phyloP scores from a whole-genome alignment of 495 filamentous ascomycete genomes.

The Beverwykella pulmonaria region DNA sequence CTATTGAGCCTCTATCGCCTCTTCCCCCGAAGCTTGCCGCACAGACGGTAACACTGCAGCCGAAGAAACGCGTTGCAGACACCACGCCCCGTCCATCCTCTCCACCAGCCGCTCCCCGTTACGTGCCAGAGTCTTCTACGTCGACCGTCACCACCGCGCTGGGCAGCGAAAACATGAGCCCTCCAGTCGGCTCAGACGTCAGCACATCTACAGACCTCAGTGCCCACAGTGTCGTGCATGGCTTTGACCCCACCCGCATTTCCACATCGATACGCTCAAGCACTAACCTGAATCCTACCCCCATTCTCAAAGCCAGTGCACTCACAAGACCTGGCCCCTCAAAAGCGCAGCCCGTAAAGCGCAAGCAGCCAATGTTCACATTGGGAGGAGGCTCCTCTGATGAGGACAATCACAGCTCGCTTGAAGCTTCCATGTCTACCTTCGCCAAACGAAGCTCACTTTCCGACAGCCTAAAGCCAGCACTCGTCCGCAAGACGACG shows the following conservation, averaged over 20 bases:
- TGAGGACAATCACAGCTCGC: slow-evolving; percentile 78
- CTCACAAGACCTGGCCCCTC: slow-evolving; percentile 49
- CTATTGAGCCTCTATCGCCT: slow-evolving; percentile 60
- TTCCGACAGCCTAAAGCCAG: slow-evolving; percentile 55
- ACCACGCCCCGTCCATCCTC: slow-evolving; percentile 41
- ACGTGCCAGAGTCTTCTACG: slow-evolving; percentile 44
- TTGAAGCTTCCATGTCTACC: slow-evolving; percentile 66
- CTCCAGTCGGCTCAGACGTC: slow-evolving; percentile 39
- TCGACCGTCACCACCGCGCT: slow-evolving; percentile 45
- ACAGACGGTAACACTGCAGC: slow-evolving; percentile 15
- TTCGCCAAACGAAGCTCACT: slow-evolving; percentile 56
- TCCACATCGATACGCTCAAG: slow-evolving; percentile 73
- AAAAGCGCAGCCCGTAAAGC: slow-evolving; percentile 51
- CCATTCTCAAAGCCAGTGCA: slow-evolving; percentile 41
- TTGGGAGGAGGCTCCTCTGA: slow-evolving; percentile 79
- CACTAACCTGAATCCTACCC: slow-evolving; percentile 55
- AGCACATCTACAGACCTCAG: slow-evolving; percentile 54
- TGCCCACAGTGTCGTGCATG: slow-evolving; percentile 78
- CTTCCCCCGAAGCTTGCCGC: slow-evolving; percentile 49
- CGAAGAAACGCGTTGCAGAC: slow-evolving; percentile 45
- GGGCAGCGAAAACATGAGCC: slow-evolving; percentile 35
- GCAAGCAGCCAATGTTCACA: slow-evolving; percentile 70
- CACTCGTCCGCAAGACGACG: slow-evolving; percentile 69
- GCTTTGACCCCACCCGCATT: slow-evolving; percentile 79
- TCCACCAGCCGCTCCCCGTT: slow-evolving; percentile 22